Conservation (phyloP, 305 asterid genomes). For the Ruellia speciosa region DNA sequence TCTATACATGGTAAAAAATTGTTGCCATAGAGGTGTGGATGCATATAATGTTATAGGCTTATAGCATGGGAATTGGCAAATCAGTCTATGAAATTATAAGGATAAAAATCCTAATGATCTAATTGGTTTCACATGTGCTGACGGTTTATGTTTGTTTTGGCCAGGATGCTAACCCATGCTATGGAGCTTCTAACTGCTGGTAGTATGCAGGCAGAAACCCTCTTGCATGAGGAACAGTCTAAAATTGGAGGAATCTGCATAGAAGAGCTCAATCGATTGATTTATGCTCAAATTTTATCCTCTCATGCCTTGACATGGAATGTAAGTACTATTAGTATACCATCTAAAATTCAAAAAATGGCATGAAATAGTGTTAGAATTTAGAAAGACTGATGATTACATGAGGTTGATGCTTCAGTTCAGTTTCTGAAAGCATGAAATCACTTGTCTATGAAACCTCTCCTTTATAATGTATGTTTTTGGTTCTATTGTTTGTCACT, state of each 20-base stretch:
- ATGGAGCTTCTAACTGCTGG: conserved; percentile 84
- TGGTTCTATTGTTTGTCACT: neutral
- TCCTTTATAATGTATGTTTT: neutral
- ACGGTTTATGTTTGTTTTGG: conserved; percentile 11
- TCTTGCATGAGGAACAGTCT: conserved; percentile 54
- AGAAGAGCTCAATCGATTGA: conserved; percentile 79
- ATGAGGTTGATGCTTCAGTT: conserved; percentile 6
- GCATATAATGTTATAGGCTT: conserved; percentile 16
- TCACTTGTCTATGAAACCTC: conserved; percentile 8
- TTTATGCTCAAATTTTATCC: conserved; percentile 82
- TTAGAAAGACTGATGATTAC: conserved; percentile 1
- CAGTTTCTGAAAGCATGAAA: conserved; percentile 14
- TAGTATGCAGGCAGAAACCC: conserved; percentile 59
- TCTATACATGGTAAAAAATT: conserved; percentile 9
- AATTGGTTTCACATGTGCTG: conserved; percentile 12
- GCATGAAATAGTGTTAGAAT: neutral
- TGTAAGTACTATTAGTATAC: conserved; percentile 37
- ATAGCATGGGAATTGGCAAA: conserved; percentile 19
- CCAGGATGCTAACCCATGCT: conserved; percentile 88
- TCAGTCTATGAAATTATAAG: conserved; percentile 10
- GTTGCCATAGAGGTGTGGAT: neutral
- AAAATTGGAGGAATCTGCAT: conserved; percentile 79
- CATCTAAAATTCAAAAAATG: neutral
- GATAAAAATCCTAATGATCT: conserved; percentile 13
- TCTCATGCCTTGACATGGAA: conserved; percentile 95